phyloP scores from a whole-genome alignment of 2,329 filamentous ascomycete species.

The Shiraia bambusicola region DNA sequence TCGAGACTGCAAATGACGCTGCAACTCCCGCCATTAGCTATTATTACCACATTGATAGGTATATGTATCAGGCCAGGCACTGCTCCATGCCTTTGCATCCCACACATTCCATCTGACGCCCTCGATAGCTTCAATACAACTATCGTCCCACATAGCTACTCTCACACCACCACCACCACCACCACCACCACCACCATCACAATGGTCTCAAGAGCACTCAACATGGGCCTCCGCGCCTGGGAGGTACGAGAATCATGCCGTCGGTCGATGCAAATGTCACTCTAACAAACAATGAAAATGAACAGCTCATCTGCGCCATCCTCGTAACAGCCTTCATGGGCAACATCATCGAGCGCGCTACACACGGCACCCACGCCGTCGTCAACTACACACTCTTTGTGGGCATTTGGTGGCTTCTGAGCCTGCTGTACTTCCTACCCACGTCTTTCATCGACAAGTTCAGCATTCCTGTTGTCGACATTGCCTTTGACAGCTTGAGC shows the following conservation, averaged over 20 bases:
- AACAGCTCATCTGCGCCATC: conserved; percentile 60
- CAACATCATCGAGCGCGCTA: conserved; percentile 60
- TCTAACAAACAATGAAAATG: conserved; percentile 3
- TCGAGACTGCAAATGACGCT: conserved; percentile 18
- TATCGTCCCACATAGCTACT: neutral
- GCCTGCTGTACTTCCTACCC: conserved; percentile 63
- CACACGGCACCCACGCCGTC: conserved; percentile 57
- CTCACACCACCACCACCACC: conserved; percentile 7
- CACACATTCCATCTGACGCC: conserved; percentile 13
- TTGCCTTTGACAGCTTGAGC: conserved; percentile 60
- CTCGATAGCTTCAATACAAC: too few species aligned
- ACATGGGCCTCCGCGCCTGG: conserved; percentile 45
- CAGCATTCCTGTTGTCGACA: conserved; percentile 54
- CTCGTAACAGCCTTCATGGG: conserved; percentile 63
- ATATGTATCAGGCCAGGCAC: conserved; percentile 10
- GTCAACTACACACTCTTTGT: conserved; percentile 70
- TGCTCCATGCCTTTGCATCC: conserved; percentile 1
- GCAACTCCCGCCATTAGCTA: conserved; percentile 26
- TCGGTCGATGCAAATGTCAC: neutral
- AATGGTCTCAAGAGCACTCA: conserved; percentile 47
- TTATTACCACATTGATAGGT: too few species aligned
- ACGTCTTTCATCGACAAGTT: conserved; percentile 57
- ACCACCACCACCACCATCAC: conserved; percentile 14
- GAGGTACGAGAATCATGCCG: conserved; percentile 37
- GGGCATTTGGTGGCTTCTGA: conserved; percentile 65